Evolutionary conservation across 1,139 yeast genomes (phyloP), one percentile per base, ranked within the genome.

Genomic region (Lipomyces yarrowii): DNA sequence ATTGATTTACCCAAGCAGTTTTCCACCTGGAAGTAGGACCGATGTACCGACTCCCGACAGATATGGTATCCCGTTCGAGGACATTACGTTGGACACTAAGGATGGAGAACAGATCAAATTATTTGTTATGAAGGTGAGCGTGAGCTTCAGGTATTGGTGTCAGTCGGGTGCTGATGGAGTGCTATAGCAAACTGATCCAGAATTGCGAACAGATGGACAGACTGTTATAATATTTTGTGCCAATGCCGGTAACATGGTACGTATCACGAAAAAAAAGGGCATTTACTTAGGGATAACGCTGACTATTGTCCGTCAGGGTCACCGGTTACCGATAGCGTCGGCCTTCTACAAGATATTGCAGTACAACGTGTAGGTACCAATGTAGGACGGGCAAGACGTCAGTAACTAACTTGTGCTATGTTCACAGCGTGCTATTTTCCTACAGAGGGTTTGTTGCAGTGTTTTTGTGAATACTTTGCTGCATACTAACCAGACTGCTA

Each of bases 231-330:
- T 94, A 42, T 82, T 92, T 64, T 88, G 92, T 56, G 99, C 99
- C 2, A 94, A 94, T 78, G 99, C 98, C 1, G 99, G 99, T 3
- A 94, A 96, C 76, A 94, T 94, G 65, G 70, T 63, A 39, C 53
- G 39, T 15, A 33, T 8, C n/a, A 52, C 30, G 35, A 33, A 21
- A 15, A 11, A 30, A 37, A 33, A 1, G 42, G 15, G 10, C 4
- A 26, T 26, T 13, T 23, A 8, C 6, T 2, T 62, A 21, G 18
- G 18, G 35, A 7, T 13, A 42, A 61, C 33, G 11, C n/a, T 32
- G 13, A 26, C 54, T 39, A 32, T 39, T n/a, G 10, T 42, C 32
- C 23, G n/a, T 10, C 37, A 65, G 72, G 99, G 99, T 51, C 94
- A 91, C 75, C 88, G 92, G 30, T 80, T 94, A 63, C 98, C 98